Percentiles rank a stretch among this genome's conserved stretches.
Conservation (phyloP, 345 rosid species). For the Eucalyptus dawsonii region DNA sequence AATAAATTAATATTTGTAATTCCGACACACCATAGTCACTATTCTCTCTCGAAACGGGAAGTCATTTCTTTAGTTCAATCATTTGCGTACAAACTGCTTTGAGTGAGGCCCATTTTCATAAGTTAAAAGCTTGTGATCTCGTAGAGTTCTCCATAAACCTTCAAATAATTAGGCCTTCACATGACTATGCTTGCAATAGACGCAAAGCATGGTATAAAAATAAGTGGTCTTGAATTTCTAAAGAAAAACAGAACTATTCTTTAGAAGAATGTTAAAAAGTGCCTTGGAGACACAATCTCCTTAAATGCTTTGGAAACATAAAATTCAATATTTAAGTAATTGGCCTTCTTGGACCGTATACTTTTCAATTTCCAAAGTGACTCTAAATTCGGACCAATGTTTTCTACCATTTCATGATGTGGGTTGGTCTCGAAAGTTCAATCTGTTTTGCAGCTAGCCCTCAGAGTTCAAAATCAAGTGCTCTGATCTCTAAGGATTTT, state of each 20-base stretch:
- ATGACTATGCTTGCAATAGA: not conserved
- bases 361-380: not conserved
- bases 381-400: not conserved
- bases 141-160: not conserved
- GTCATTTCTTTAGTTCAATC: not conserved
- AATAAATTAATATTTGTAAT: not conserved
- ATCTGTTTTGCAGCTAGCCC: not conserved
- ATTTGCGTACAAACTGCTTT: rapidly evolving
- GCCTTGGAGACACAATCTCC: not conserved
- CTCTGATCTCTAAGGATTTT: not conserved
- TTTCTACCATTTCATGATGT: not conserved
- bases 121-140: not conserved
- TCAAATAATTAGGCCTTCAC: not conserved
- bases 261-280: not conserved
- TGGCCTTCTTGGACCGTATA: not conserved
- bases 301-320: not conserved
- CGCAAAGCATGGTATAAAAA: not conserved
- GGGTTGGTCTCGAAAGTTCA: not conserved
- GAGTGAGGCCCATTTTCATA: not conserved
- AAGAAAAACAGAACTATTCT: not conserved
- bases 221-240: not conserved
- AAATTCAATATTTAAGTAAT: not conserved
- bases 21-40: not conserved
- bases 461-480: not conserved
- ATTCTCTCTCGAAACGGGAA: not conserved